Evolutionary conservation across 768 basidiomycete species (phyloP).

Genomic region (Mycena epipterygia): DNA sequence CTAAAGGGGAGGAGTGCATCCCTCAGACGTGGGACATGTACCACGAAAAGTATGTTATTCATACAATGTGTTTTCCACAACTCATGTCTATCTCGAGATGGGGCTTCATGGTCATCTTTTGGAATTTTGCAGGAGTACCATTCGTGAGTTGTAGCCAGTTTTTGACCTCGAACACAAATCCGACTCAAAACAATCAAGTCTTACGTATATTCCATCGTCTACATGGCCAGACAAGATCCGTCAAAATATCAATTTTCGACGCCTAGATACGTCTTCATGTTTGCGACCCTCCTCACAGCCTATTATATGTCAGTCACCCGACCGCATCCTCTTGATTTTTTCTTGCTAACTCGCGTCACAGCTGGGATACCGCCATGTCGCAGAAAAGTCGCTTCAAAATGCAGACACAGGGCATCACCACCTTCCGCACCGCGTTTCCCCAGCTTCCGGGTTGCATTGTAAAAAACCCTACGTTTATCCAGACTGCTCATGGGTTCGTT

Average conservation of each 20-base stretch:
- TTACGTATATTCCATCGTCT: constrained; percentile 97
- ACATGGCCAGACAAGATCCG: constrained; percentile 96
- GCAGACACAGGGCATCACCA: constrained; percentile 91
- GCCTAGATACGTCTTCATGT: constrained; percentile 78
- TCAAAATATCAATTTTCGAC: constrained; percentile 90
- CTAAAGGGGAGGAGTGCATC: constrained; percentile 95
- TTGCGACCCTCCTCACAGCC: constrained; percentile 80
- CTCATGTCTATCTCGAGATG: constrained; percentile 58
- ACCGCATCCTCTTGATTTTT: constrained; percentile 1
- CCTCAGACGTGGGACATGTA: constrained; percentile 99
- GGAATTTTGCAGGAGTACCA: constrained; percentile 95
- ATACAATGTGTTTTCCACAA: neutral
- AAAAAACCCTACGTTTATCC: constrained; percentile 90
- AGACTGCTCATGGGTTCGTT: constrained; percentile 91
- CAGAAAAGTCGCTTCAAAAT: constrained; percentile 99
- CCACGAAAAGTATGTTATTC: constrained; percentile 84
- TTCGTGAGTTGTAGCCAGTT: constrained; percentile 68
- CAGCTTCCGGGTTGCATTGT: constrained; percentile 88
- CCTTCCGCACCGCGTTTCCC: constrained; percentile 93
- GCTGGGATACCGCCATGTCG: constrained; percentile 95
- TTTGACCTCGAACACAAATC: constrained; percentile 4
- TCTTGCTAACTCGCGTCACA: constrained; percentile 43
- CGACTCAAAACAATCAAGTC: constrained; percentile 62
- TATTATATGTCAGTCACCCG: constrained; percentile 82
- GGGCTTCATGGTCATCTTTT: constrained; percentile 99